These are phyloP conservation scores for Rubia peregrina DNA, from an alignment of 305 asterid genomes.

Conservation along the genomic window DNA sequence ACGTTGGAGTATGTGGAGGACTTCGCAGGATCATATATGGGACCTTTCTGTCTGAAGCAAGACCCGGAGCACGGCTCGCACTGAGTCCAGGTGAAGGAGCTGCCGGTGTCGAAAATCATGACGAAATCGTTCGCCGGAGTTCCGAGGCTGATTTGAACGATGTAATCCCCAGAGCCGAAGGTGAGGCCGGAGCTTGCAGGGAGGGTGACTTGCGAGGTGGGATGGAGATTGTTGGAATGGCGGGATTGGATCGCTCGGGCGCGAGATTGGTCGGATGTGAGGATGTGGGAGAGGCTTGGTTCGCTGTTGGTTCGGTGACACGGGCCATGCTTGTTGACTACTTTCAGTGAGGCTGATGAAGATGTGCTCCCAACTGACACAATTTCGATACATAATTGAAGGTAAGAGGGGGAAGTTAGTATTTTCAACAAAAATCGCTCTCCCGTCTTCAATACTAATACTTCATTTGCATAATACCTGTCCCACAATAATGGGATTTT, in stretches of 20 bases:
- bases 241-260: slow-evolving; percentile 50
- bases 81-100: slow-evolving; percentile 78
- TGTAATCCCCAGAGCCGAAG: slow-evolving; percentile 43
- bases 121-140: slow-evolving; percentile 40
- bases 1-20: slow-evolving; percentile 55
- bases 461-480: too few relatives aligned
- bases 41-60: slow-evolving; percentile 54
- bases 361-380: slow-evolving; percentile 39
- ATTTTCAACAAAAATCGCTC: too few relatives aligned
- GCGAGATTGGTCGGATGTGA: slow-evolving; percentile 44
- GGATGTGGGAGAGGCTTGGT: slow-evolving; percentile 34
- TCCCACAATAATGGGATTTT: too few relatives aligned
- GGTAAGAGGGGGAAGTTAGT: too few relatives aligned
- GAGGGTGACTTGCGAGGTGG: slow-evolving; percentile 31
- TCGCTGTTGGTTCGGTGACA: slow-evolving; percentile 30
- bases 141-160: slow-evolving; percentile 53
- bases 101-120: slow-evolving; percentile 70
- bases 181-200: slow-evolving; percentile 40
- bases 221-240: slow-evolving; percentile 16
- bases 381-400: too few relatives aligned
- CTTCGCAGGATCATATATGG: slow-evolving; percentile 47
- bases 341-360: slow-evolving; percentile 34
- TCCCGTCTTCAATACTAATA: too few relatives aligned
- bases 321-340: slow-evolving; percentile 48
- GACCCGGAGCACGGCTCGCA: slow-evolving; percentile 49